Evolutionary conservation across 768 basidiomycete species (phyloP).

Genomic region (Auriculariales sp.): DNA sequence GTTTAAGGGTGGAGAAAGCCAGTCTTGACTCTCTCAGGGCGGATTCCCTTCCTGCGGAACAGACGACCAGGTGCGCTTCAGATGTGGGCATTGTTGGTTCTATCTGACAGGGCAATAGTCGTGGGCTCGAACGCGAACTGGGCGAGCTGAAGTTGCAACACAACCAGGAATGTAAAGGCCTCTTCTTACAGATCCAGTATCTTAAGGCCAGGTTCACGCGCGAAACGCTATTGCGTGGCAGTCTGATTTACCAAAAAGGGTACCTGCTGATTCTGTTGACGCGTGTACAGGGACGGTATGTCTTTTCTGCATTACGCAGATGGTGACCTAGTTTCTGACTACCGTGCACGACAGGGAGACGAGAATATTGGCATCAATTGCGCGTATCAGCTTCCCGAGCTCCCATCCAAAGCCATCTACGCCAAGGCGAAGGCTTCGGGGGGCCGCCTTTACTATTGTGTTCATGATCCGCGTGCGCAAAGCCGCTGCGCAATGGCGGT

Average conservation of each 20-base stretch:
- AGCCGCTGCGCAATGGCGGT: conserved; percentile 48
- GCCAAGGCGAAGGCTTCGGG: conserved; percentile 39
- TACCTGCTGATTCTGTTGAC: conserved; percentile 65
- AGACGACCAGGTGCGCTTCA: no score
- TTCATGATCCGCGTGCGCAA: conserved; percentile 52
- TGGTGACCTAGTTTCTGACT: conserved; percentile 6
- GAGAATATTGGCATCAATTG: conserved; percentile 61
- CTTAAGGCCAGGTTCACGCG: conserved; percentile 84
- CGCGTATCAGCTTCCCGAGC: conserved; percentile 53
- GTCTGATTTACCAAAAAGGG: conserved; percentile 73
- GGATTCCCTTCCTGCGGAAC: conserved; percentile 24
- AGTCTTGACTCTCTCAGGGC: no score
- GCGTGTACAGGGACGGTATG: conserved; percentile 57
- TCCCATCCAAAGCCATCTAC: conserved; percentile 16
- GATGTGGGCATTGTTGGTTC: no score
- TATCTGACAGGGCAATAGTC: no score
- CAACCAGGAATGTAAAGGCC: conserved; percentile 77
- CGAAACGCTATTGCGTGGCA: conserved; percentile 65
- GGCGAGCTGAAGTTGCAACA: conserved; percentile 47
- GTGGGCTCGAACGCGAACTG: conserved; percentile 26
- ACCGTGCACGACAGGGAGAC: conserved; percentile 32
- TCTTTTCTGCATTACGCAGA: background rate
- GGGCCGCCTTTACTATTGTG: conserved; percentile 37
- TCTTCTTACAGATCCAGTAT: conserved; percentile 83
- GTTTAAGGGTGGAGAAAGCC: conserved; percentile 53